Evolutionary conservation across 257 asterid species (phyloP), one percentile per base, ranked within the genome.

Genomic region (Ilex asprella): DNA sequence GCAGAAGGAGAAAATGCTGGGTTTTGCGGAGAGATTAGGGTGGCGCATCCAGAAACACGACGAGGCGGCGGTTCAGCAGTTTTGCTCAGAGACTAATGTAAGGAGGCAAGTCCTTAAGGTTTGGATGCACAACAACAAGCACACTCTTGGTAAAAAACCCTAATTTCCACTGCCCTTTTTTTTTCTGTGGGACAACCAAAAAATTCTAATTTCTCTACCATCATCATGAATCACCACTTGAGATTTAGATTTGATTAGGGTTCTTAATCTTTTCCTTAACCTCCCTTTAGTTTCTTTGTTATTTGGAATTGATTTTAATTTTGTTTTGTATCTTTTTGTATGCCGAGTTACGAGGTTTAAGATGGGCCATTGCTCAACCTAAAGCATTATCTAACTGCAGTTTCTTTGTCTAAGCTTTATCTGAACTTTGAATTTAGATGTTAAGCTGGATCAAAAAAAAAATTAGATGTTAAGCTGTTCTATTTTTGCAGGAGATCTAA

Each of bases 121-220:
- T 8, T 85, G 94, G 94, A 80, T 85, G 87, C 94, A 85, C 68
- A 86, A 83, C 62, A 83, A 86, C 56, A 86, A 86, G 72, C 80
- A 75, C 57, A 74, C 80, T 51, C 61, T 75, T 41, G 83, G 83
- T 71, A 78, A 75, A 71, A 74, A 78, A 68, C 76, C 79, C 70
- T 78, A 74, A 67, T 29, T 14, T n/a, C 5, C 14, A 49, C 27
- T 21, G 27, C 27, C 27, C 1, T 21, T 49, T 49, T 49, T 12
- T 49, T 49, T 35, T 8, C 41, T 35, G 7, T 35, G 8, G 41
- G 41, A 21, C 27, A 21, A 21, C 27, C 27, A 21, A 21, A 21
- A 21, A 21, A 21, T 21, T 21, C 27, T 21, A 21, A 21, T 21
- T 21, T 21, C 27, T 21, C 27, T 35, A 35, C 8, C 5, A 35